Conservation (phyloP, 495 filamentous ascomycete genomes). For the Daldinia concentrica region DNA sequence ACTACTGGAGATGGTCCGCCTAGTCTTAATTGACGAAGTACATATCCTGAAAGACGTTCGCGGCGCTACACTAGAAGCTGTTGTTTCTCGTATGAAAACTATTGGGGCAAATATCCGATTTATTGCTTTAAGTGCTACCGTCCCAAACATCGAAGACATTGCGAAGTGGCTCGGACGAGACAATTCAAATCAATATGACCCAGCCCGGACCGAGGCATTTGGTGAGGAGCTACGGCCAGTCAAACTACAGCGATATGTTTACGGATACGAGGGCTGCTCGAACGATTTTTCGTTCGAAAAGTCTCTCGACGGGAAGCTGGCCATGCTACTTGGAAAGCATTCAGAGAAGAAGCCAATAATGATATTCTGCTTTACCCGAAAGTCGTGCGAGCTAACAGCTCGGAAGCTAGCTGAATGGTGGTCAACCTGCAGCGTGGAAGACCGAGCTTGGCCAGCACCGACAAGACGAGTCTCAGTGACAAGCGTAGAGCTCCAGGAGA, state of each 20-base stretch:
- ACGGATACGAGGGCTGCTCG: conserved; percentile 68
- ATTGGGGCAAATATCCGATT: conserved; percentile 89
- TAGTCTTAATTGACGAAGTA: conserved; percentile 96
- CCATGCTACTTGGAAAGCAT: conserved; percentile 78
- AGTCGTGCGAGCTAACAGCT: conserved; percentile 79
- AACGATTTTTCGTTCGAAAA: conserved; percentile 94
- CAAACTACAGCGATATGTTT: conserved; percentile 84
- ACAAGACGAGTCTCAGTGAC: conserved; percentile 60
- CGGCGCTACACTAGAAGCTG: conserved; percentile 92
- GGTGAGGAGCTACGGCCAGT: conserved; percentile 93
- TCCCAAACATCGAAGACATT: conserved; percentile 92
- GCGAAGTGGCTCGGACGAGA: conserved; percentile 90
- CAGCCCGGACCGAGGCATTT: conserved; percentile 81
- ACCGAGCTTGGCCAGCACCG: conserved; percentile 76
- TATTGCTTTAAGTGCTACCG: conserved; percentile 89
- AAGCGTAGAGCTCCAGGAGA: conserved; percentile 70
- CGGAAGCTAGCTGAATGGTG: conserved; percentile 75
- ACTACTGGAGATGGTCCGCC: conserved; percentile 83
- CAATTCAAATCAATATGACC: conserved; percentile 69
- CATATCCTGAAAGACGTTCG: conserved; percentile 91
- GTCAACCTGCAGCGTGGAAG: conserved; percentile 61
- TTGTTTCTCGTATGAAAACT: conserved; percentile 96
- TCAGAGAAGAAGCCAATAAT: conserved; percentile 86
- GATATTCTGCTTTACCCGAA: conserved; percentile 89
- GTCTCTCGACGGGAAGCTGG: conserved; percentile 75